phyloP scores from a whole-genome alignment of 2,329 filamentous ascomycete species.

The Phaeophleospora eucalypticola region DNA sequence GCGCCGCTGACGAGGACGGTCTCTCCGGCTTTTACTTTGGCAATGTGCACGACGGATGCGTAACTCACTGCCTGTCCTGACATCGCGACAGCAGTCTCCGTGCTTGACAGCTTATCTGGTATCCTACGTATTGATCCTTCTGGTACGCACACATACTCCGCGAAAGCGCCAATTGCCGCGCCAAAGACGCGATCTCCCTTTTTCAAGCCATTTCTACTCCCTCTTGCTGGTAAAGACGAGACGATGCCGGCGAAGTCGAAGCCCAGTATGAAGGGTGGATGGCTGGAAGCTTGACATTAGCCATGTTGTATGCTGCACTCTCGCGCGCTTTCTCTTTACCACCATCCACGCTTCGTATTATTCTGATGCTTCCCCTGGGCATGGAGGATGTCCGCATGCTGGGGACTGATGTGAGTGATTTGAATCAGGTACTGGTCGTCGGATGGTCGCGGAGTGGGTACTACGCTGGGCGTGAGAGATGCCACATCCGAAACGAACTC shows the following conservation, averaged over 20 bases:
- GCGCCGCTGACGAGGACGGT: conserved; percentile 54
- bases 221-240: conserved; percentile 33
- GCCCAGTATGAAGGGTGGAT: conserved; percentile 56
- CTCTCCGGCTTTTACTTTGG: conserved; percentile 43
- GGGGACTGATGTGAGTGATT: conserved; percentile 54
- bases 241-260: conserved; percentile 59
- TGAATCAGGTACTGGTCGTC: conserved; percentile 42
- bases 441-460: conserved; percentile 33
- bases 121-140: conserved; percentile 41
- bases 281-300: no score
- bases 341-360: conserved; percentile 42
- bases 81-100: conserved; percentile 50
- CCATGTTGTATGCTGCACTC: no score
- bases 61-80: conserved; percentile 54
- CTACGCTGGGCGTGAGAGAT: conserved; percentile 26
- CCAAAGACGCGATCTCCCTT: conserved; percentile 55
- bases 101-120: conserved; percentile 44
- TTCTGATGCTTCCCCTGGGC: conserved; percentile 58
- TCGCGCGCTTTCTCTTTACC: no score
- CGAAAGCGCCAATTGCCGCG: conserved; percentile 49
- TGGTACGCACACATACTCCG: conserved; percentile 47
- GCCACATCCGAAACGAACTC: conserved; percentile 34
- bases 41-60: conserved; percentile 45
- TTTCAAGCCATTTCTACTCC: conserved; percentile 29
- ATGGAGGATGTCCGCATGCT: conserved; percentile 60